Base-by-base conservation (phyloP, 257 asterid genomes). In the Solanum rostratum region DNA sequence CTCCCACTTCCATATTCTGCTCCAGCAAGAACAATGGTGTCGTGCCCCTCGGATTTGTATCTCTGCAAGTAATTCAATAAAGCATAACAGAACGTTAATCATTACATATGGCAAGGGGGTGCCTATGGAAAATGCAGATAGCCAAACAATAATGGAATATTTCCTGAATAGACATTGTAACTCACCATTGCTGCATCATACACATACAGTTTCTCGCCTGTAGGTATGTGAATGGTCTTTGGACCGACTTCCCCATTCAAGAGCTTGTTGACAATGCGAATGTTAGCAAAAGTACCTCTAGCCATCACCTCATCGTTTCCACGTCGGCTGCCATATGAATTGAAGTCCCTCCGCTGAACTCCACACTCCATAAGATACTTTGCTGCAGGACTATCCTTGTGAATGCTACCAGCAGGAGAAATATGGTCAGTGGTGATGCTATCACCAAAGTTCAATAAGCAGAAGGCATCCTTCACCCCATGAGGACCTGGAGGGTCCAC, bases 1-100 rank as follows among this genome's bases (percentile, higher is more conserved):
- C 99, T 96, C 55, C 99, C 99, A 88, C 98, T 96, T 85, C 99
- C 99, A 69, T 96, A 96, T 84, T 96, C 99, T 87, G 98, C 96
- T 84, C 99, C 99, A 81, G 99, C 99, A 29, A 94, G 71, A 84
- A 96, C 89, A 85, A 96, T 90, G 54, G 99, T 94, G 84, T 92
- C 97, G 76, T 92, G 94, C 73, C 97, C 97, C 0, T 92, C 95
- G 49, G 93, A 85, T 87, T 91, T 92, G 92, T 96, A 96, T 85
- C 91, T 93, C 99, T 96, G 94, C 22, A 82, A 84, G 78, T 73
- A 41, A 63, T 20, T 52, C 53, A 52, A 27, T 85, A 13, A 7
- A 79, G 63, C 83, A 70, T 9, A 46, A 84, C 18, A 0, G 43
- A 73, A 20, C 69, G 33, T 20, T 52, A 54, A 5, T 53, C 30